Evolutionary conservation across 352 stramenopile genomes (phyloP), one percentile per base, ranked within the genome.

Genomic region (Poterioochromonas sp.): DNA sequence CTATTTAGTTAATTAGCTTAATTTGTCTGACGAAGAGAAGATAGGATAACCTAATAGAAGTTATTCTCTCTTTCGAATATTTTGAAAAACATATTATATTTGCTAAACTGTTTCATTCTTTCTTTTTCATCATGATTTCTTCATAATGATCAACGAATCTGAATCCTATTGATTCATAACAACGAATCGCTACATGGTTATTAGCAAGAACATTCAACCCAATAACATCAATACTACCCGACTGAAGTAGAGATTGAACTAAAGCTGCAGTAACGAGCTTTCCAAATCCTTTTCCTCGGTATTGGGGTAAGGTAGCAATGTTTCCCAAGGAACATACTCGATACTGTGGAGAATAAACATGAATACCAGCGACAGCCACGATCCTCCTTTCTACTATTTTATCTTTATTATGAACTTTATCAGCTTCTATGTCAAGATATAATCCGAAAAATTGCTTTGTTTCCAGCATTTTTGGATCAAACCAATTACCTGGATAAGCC

Each of bases 61-160:
- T n/a, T n/a, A n/a, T n/a, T n/a, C n/a, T n/a, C n/a, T n/a, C n/a
- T n/a, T n/a, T n/a, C n/a, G n/a, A n/a, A n/a, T n/a, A n/a, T n/a
- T n/a, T n/a, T n/a, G n/a, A n/a, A n/a, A n/a, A n/a, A n/a, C n/a
- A n/a, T n/a, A n/a, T n/a, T n/a, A n/a, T n/a, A n/a, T n/a, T n/a
- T n/a, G n/a, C n/a, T n/a, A n/a, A n/a, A n/a, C n/a, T n/a, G n/a
- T n/a, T n/a, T n/a, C n/a, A n/a, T n/a, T n/a, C n/a, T n/a, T n/a
- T n/a, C n/a, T n/a, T n/a, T 58, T 58, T 26, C 58, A 5, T n/a
- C 58, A 68, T 68, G 29, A 68, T 37, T 37, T 68, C 58, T 40
- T 68, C 58, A 68, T 35, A 68, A 15, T 68, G 5, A 8, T 20
- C 29, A 11, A 15, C 15, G 5, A 39, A 15, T 18, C 5, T n/a